Evolutionary conservation across 106 monocot species (phyloP).

Genomic region (Dioscorea zingiberensis): DNA sequence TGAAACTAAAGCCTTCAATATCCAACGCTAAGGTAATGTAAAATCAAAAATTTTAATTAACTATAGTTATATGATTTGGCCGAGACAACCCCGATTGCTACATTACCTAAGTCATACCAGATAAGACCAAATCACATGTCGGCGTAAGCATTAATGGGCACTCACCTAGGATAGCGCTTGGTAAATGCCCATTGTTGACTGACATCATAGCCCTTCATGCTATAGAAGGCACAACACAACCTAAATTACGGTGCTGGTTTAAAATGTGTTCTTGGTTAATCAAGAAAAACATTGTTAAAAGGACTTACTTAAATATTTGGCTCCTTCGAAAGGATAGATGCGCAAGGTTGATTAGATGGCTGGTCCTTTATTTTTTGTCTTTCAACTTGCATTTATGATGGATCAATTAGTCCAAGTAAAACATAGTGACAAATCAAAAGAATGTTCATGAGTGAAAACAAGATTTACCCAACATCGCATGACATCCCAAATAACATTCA

Average conservation of each 20-base stretch:
- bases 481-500: conserved; percentile 93
- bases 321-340: conserved; percentile 70
- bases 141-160: no score
- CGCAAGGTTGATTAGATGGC: conserved; percentile 54
- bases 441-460: neutral
- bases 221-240: no score
- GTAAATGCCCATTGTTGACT: no score
- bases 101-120: no score
- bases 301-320: conserved; percentile 56
- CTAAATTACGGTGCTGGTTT: no score
- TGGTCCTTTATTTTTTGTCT: conserved; percentile 77
- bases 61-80: no score
- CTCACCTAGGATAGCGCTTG: no score
- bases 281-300: neutral
- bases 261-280: no score
- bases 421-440: neutral
- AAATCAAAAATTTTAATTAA: no score
- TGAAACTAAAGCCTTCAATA: conserved; percentile 44
- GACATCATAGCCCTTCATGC: no score
- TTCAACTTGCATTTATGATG: conserved; percentile 39
- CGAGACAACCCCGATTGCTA: no score
- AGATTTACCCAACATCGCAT: conserved; percentile 92
- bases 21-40: neutral
- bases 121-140: no score
- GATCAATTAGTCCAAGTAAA: neutral